phyloP scores from a whole-genome alignment of 768 basidiomycete genomes.

The Termitomyces sp. region DNA sequence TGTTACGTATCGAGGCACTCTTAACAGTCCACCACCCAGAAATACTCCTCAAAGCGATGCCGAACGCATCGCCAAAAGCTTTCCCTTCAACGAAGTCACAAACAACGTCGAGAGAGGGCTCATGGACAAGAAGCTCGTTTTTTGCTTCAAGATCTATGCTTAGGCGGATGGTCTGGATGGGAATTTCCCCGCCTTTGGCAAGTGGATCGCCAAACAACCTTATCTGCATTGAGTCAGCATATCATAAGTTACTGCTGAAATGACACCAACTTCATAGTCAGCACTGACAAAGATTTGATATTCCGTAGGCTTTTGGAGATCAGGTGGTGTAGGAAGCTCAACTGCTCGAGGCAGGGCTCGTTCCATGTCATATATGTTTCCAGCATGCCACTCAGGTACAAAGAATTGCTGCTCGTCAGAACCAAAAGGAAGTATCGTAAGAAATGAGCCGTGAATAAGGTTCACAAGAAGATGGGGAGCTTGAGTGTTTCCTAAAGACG shows the following conservation, averaged over 20 bases:
- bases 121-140: conserved; percentile 26
- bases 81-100: conserved; percentile 72
- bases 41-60: conserved; percentile 53
- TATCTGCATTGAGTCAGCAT: conserved; percentile 39
- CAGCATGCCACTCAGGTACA: conserved; percentile 64
- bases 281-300: conserved; percentile 75
- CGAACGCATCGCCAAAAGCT: conserved; percentile 67
- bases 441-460: conserved; percentile 70
- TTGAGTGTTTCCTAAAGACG: neutral
- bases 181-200: conserved; percentile 31
- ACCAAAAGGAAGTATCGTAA: conserved; percentile 52
- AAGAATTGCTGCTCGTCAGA: conserved; percentile 10
- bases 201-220: conserved; percentile 78
- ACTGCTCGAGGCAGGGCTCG: conserved; percentile 43
- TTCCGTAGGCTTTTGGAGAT: conserved; percentile 31
- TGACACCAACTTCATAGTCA: conserved; percentile 64
- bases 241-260: neutral
- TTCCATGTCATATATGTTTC: conserved; percentile 78
- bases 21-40: conserved; percentile 53
- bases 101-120: conserved; percentile 46
- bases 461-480: conserved; percentile 50
- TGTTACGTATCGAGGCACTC: conserved; percentile 13
- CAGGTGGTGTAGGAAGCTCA: conserved; percentile 43
- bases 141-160: conserved; percentile 34
- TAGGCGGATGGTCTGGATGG: conserved; percentile 52